Conservation (phyloP, 805 yeast genomes). For the Kuraishia piskuri region DNA sequence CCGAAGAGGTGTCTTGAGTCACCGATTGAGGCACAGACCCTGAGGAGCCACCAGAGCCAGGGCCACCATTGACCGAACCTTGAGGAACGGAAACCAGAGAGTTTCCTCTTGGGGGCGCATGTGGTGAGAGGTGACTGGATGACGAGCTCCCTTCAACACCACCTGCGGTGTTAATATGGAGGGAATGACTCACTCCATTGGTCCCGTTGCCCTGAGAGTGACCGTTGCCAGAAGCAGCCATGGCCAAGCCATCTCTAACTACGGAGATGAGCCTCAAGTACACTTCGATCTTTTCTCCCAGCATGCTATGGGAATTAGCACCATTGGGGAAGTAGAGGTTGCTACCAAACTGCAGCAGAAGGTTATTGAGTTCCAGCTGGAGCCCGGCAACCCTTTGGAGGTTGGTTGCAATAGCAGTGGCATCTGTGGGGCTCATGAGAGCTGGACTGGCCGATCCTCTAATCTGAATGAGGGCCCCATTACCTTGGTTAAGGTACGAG, state of each 20-base stretch:
- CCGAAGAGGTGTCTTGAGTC: not conserved
- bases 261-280: constrained; percentile 14
- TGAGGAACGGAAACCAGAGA: not conserved
- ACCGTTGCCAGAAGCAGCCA: not conserved
- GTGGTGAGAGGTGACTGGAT: not conserved
- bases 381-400: constrained; percentile 6
- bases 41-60: not conserved
- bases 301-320: constrained; percentile 8
- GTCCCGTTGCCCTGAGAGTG: not conserved
- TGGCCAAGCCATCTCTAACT: constrained; percentile 12
- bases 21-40: not conserved
- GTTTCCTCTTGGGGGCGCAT: not conserved
- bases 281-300: constrained; percentile 15
- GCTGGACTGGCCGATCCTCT: constrained; percentile 1
- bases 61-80: not conserved
- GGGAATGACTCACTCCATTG: not conserved
- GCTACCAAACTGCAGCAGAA: constrained; percentile 18
- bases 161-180: not conserved
- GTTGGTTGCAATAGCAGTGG: constrained; percentile 2
- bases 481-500: constrained; percentile 13
- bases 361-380: constrained; percentile 19
- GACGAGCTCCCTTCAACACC: not conserved
- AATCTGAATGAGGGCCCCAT: not conserved
- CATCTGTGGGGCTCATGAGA: not conserved
- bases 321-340: not conserved